A percentile compares a stretch with the other conserved stretches of the same genome.
These are phyloP conservation scores for Rhizoctonia solani DNA, from an alignment of 1,284 basidiomycete species.

Conservation along the genomic window DNA sequence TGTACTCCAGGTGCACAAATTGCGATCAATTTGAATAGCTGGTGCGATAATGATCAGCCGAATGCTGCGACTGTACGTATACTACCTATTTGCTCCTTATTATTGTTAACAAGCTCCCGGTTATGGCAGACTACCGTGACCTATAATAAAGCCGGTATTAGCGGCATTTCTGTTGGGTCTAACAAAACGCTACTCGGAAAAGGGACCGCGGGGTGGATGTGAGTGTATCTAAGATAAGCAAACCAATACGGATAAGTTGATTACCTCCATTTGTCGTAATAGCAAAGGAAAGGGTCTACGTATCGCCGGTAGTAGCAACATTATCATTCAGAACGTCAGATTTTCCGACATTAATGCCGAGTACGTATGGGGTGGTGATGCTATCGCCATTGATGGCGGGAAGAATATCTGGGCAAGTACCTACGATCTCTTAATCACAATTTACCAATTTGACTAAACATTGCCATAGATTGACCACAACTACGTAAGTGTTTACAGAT, in stretches of 20 bases:
- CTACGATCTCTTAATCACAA: not conserved
- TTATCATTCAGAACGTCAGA: constrained; percentile 38
- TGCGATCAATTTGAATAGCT: constrained; percentile 41
- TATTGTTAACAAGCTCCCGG: not conserved
- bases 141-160: constrained; percentile 33
- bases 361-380: constrained; percentile 45
- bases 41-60: not conserved
- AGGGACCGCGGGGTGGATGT: constrained; percentile 38
- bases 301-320: constrained; percentile 7
- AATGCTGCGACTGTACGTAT: not conserved
- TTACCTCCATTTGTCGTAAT: too few relatives aligned
- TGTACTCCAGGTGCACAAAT: constrained; percentile 45
- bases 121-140: constrained; percentile 13
- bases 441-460: not conserved
- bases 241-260: too few relatives aligned
- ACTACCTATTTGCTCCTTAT: not conserved
- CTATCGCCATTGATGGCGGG: constrained; percentile 37
- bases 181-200: constrained; percentile 44
- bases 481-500: not conserved
- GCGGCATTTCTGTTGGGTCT: constrained; percentile 40
- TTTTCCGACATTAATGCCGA: constrained; percentile 42
- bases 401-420: constrained; percentile 42
- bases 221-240: constrained; percentile 13
- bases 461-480: constrained; percentile 40
- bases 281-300: constrained; percentile 28